phyloP scores from a whole-genome alignment of 805 yeast species.

The Cyberlindnera maritima region DNA sequence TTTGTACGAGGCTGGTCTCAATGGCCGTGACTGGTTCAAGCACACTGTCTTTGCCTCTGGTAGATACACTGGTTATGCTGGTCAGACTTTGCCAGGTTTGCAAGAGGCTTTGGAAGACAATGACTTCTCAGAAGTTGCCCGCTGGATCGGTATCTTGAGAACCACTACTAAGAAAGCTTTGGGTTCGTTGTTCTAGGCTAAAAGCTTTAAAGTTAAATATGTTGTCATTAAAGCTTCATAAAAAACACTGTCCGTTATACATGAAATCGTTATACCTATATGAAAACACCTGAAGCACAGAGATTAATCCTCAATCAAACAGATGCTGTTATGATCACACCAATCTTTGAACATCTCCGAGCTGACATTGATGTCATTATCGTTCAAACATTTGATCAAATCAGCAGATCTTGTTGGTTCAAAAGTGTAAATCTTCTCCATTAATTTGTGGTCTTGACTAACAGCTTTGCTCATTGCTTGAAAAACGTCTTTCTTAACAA shows the following conservation, averaged over 20 bases:
- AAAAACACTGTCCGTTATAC: too few relatives aligned
- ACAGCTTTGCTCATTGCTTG: slow-evolving; percentile 16
- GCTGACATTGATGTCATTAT: slow-evolving; percentile 10
- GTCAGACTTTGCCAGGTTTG: slow-evolving; percentile 51
- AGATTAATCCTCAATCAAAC: slow-evolving; percentile 18
- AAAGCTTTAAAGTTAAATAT: not conserved
- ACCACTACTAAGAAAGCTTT: slow-evolving; percentile 10
- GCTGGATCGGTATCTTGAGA: slow-evolving; percentile 28
- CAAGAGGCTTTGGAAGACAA: slow-evolving; percentile 51
- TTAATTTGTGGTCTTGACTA: slow-evolving; percentile 4
- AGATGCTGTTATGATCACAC: slow-evolving; percentile 28
- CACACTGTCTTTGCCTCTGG: slow-evolving; percentile 54
- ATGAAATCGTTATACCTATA: too few relatives aligned
- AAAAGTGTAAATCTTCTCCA: slow-evolving; percentile 25
- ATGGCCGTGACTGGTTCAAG: slow-evolving; percentile 50
- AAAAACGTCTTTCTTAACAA: slow-evolving; percentile 24
- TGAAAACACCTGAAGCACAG: too few relatives aligned
- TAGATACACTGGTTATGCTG: slow-evolving; percentile 54
- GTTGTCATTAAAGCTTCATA: not conserved
- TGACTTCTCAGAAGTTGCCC: slow-evolving; percentile 31
- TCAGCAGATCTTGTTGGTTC: slow-evolving; percentile 19
- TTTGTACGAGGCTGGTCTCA: slow-evolving; percentile 43
- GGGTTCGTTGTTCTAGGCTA: not conserved
- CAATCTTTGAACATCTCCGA: slow-evolving; percentile 19
- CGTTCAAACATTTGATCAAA: slow-evolving; percentile 6